Base-by-base conservation (phyloP, 768 basidiomycete genomes). In the Phylloporus rhodoxanthus region DNA sequence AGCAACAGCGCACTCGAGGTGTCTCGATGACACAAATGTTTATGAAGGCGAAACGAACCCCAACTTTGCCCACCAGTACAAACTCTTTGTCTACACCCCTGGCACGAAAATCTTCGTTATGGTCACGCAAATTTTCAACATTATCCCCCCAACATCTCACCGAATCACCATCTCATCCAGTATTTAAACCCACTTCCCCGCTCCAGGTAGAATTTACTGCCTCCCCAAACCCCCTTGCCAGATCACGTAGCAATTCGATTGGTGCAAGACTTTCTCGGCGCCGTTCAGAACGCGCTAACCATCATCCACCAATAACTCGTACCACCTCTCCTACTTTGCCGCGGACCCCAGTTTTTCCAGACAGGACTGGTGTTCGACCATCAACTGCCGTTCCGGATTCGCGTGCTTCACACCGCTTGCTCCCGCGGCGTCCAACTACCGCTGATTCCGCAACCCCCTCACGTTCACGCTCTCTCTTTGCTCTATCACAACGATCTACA, bases 31-130 rank as follows among this genome's bases (percentile, higher is more conserved):
- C 76, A 13, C 69, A 77, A 4, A 52, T 69, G n/a, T 63, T 63
- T 39, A 58, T 69, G 7, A 69, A 75, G 21, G 47, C 61, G 10
- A 81, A 81, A 57, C 73, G 70, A 21, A 71, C 67, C n/a, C 72
- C 73, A 45, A 72, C 73, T 39, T 64, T 45, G 10, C 45, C 52
- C 52, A 52, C 64, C 54, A 34, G 56, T 25, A 53, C 45, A 23
- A 30, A 52, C 20, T 30, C 61, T 33, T 50, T 67, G 17, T 63
- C 73, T 7, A 77, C 74, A 34, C 58, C 72, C 4, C 54, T 84
- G 28, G 66, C 75, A 10, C 78, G 83, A 44, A 80, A 79, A 62
- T 59, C 80, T 9, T 87, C 86, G 6, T 86, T 87, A 58, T 87
- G 85, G 84, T 71, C 69, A 40, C 76, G 78, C 51, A 81, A 73